Evolutionary conservation across 2,329 filamentous ascomycete genomes (phyloP).

Genomic region (Byssochlamys sp.): DNA sequence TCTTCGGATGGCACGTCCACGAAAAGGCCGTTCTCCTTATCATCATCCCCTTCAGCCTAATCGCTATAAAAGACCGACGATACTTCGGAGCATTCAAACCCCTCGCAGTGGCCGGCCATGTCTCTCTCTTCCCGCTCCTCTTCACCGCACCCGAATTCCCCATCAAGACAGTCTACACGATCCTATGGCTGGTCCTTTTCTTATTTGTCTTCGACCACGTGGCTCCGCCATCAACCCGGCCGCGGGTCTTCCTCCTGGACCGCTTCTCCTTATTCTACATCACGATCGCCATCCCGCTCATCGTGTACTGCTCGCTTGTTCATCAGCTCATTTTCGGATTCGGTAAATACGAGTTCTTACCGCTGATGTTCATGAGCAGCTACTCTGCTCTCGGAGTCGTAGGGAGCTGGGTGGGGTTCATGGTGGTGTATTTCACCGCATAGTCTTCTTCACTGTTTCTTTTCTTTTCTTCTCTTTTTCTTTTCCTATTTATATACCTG

Average conservation of each 20-base stretch:
- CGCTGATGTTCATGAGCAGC: slow-evolving; percentile 91
- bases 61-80: slow-evolving; percentile 79
- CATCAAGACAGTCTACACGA: slow-evolving; percentile 84
- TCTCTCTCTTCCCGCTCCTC: slow-evolving; percentile 85
- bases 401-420: slow-evolving; percentile 88
- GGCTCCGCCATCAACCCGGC: slow-evolving; percentile 68
- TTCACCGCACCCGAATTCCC: slow-evolving; percentile 90
- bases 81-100: slow-evolving; percentile 88
- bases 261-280: slow-evolving; percentile 86
- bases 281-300: slow-evolving; percentile 75
- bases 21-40: slow-evolving; percentile 93
- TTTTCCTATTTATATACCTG: background rate
- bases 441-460: slow-evolving; percentile 10
- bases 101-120: slow-evolving; percentile 82
- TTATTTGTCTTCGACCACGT: slow-evolving; percentile 77
- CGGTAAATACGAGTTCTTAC: slow-evolving; percentile 68
- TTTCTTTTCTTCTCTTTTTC: background rate
- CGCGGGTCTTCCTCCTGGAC: slow-evolving; percentile 82
- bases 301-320: slow-evolving; percentile 75
- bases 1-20: slow-evolving; percentile 97
- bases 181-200: slow-evolving; percentile 83
- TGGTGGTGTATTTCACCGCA: slow-evolving; percentile 75
- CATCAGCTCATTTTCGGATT: slow-evolving; percentile 77
- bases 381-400: slow-evolving; percentile 92
- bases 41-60: slow-evolving; percentile 87